Percentiles rank a stretch among this genome's conserved stretches.
These are phyloP conservation scores for Blastobotrys petasosporus DNA, from an alignment of 1,139 yeast genomes.

Conservation along the genomic window DNA sequence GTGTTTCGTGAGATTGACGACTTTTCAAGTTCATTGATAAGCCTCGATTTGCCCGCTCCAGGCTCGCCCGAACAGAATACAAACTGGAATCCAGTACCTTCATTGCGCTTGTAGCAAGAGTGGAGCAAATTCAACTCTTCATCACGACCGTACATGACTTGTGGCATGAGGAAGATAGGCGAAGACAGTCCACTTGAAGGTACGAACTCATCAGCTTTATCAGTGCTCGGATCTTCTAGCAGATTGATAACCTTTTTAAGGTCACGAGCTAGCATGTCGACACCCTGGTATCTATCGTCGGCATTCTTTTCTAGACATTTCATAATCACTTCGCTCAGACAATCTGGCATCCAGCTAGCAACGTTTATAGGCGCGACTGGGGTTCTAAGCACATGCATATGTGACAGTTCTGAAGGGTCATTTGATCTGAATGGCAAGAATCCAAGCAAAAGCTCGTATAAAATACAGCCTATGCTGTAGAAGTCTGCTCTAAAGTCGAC, in stretches of 20 bases:
- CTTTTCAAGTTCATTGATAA: conserved; percentile 41
- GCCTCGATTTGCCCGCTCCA: conserved; percentile 46
- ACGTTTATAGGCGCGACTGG: conserved; percentile 40
- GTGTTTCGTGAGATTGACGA: conserved; percentile 37
- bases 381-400: conserved; percentile 41
- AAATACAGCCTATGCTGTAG: conserved; percentile 46
- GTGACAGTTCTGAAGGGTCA: conserved; percentile 39
- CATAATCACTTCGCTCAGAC: conserved; percentile 41
- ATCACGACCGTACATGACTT: conserved; percentile 38
- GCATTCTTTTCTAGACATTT: conserved; percentile 44
- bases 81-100: conserved; percentile 30
- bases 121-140: conserved; percentile 31
- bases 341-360: conserved; percentile 38
- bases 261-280: conserved; percentile 39
- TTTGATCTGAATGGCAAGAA: conserved; percentile 42
- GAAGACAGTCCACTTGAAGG: conserved; percentile 22
- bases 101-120: conserved; percentile 28
- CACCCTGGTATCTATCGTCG: conserved; percentile 39
- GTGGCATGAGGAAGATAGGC: conserved; percentile 31
- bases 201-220: conserved; percentile 22
- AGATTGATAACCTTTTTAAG: conserved; percentile 28
- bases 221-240: conserved; percentile 16
- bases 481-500: conserved; percentile 49
- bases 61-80: conserved; percentile 42
- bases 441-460: conserved; percentile 47